These are phyloP conservation scores for Neocatenulostroma microsporum DNA, from an alignment of 2,329 filamentous ascomycete species.

Conservation along the genomic window DNA sequence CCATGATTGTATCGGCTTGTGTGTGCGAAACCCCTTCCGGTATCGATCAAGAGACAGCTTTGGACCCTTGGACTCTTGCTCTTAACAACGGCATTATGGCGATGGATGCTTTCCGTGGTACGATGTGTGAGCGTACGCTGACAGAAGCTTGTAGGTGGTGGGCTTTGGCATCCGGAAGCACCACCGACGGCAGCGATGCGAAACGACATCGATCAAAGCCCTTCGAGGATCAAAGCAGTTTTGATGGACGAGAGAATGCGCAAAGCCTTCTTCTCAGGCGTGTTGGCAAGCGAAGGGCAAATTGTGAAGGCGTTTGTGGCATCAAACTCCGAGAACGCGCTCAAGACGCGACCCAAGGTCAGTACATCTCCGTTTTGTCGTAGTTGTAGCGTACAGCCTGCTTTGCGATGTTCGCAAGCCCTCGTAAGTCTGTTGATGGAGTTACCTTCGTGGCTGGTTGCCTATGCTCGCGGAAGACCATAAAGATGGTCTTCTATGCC, in stretches of 20 bases:
- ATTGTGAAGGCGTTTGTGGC: slow-evolving; percentile 61
- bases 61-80: too few species aligned
- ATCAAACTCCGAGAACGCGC: slow-evolving; percentile 62
- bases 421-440: too few species aligned
- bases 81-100: too few species aligned
- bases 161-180: slow-evolving; percentile 71
- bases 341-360: slow-evolving; percentile 84
- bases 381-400: background rate
- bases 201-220: slow-evolving; percentile 65
- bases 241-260: slow-evolving; percentile 56
- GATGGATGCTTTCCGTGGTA: too few species aligned
- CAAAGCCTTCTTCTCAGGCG: slow-evolving; percentile 55
- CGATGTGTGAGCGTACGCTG: slow-evolving; percentile 4
- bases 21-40: too few species aligned
- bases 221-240: slow-evolving; percentile 60
- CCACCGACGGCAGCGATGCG: slow-evolving; percentile 59
- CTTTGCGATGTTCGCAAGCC: too few species aligned
- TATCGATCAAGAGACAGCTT: too few species aligned
- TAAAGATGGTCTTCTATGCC: too few species aligned
- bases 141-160: slow-evolving; percentile 50
- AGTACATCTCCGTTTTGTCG: slow-evolving; percentile 23
- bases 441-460: too few species aligned
- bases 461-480: too few species aligned
- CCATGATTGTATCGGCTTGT: too few species aligned
- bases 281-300: slow-evolving; percentile 49